Evolutionary conservation across 2,329 filamentous ascomycete genomes (phyloP).

Genomic region (Escovopsis weberi): DNA sequence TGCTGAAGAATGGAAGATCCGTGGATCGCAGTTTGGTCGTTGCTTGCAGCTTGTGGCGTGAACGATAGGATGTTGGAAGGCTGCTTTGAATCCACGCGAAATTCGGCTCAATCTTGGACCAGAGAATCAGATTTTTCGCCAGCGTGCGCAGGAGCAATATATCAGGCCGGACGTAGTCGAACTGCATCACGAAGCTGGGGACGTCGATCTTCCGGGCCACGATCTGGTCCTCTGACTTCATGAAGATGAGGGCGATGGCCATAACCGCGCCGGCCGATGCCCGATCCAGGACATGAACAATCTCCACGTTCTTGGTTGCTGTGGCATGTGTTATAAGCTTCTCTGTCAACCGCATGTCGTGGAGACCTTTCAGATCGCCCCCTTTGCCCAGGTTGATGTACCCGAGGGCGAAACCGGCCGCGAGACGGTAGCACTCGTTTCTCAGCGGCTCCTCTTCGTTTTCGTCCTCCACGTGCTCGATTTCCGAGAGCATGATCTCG

Average conservation of each 20-base stretch:
- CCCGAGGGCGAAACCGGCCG: slow-evolving; percentile 83
- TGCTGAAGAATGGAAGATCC: slow-evolving; percentile 86
- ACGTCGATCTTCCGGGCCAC: slow-evolving; percentile 88
- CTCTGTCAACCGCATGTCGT: slow-evolving; percentile 88
- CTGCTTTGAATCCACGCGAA: slow-evolving; percentile 62
- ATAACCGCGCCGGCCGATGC: slow-evolving; percentile 88
- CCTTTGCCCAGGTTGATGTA: slow-evolving; percentile 92
- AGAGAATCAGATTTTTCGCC: slow-evolving; percentile 83
- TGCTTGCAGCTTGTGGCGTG: slow-evolving; percentile 42
- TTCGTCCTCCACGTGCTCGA: slow-evolving; percentile 67
- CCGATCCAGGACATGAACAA: slow-evolving; percentile 85
- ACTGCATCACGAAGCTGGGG: slow-evolving; percentile 77
- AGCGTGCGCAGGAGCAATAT: slow-evolving; percentile 81
- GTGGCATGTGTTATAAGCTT: slow-evolving; percentile 75
- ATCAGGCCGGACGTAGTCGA: slow-evolving; percentile 90
- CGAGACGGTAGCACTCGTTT: slow-evolving; percentile 91
- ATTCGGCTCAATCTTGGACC: slow-evolving; percentile 64
- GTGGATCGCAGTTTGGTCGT: slow-evolving; percentile 55
- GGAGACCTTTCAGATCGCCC: slow-evolving; percentile 70
- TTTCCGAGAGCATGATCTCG: slow-evolving; percentile 96
- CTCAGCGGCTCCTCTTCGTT: slow-evolving; percentile 76
- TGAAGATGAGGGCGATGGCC: slow-evolving; percentile 81
- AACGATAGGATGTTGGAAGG: slow-evolving; percentile 55
- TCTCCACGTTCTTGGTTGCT: slow-evolving; percentile 75
- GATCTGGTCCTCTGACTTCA: slow-evolving; percentile 85